Evolutionary conservation across 768 basidiomycete species (phyloP).

Genomic region (Amanita exitialis): DNA sequence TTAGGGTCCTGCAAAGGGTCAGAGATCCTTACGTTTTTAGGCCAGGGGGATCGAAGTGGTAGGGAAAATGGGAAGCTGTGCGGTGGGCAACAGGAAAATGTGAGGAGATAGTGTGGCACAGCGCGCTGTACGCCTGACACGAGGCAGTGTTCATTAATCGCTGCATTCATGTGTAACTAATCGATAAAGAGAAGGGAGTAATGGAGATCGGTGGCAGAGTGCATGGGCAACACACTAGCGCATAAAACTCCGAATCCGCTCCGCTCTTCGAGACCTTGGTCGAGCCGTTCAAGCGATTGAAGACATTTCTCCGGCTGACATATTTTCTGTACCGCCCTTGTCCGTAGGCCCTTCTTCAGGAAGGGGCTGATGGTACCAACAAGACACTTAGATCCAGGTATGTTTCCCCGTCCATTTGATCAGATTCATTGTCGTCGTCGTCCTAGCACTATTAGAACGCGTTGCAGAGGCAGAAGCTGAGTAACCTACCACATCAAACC

Average conservation of each 20-base stretch:
- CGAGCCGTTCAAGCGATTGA: no score
- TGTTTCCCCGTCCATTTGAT: neutral
- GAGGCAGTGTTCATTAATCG: no score
- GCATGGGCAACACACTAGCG: no score
- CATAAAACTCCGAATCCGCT: no score
- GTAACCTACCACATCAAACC: neutral
- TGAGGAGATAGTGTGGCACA: neutral
- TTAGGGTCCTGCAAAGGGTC: neutral
- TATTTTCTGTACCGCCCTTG: neutral
- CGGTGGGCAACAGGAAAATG: neutral
- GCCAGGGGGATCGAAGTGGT: neutral
- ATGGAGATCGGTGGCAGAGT: neutral
- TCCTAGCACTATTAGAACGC: no score
- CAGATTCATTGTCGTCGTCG: neutral
- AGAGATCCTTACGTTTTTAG: no score
- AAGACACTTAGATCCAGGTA: neutral
- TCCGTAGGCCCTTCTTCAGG: neutral
- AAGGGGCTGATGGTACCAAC: neutral
- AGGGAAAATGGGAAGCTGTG: neutral
- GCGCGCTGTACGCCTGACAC: constrained; percentile 2
- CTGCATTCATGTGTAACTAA: no score
- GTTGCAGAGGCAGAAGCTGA: neutral
- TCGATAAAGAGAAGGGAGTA: no score
- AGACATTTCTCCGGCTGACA: no score
- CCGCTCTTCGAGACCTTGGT: no score